Percentiles rank a stretch among this genome's conserved stretches.
Evolutionary conservation across 2,329 filamentous ascomycete species (phyloP).

Genomic region (Leptographium galeiforme): DNA sequence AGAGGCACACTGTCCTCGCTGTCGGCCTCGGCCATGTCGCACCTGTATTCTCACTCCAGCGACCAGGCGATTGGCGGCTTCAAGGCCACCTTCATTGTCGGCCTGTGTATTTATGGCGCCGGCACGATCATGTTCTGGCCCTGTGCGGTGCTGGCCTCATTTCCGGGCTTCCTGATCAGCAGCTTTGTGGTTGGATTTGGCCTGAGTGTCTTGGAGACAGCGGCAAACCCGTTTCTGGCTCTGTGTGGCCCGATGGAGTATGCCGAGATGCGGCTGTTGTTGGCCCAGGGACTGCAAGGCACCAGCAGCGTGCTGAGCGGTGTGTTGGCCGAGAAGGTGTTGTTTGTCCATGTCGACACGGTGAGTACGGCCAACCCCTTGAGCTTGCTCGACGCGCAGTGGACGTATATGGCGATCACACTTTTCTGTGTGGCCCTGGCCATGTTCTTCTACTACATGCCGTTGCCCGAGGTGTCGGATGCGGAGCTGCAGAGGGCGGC

Average conservation of each 20-base stretch:
- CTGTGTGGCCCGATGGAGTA: conserved; percentile 63
- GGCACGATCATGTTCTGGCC: conserved; percentile 84
- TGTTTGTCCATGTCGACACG: conserved; percentile 48
- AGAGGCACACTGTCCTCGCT: background rate
- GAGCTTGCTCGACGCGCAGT: conserved; percentile 62
- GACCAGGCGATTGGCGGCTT: conserved; percentile 49
- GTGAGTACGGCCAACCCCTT: conserved; percentile 15
- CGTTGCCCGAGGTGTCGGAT: conserved; percentile 47
- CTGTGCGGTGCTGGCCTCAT: conserved; percentile 59
- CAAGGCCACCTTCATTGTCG: conserved; percentile 67
- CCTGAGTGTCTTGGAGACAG: conserved; percentile 64
- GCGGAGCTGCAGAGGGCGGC: conserved; percentile 37
- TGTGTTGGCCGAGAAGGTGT: conserved; percentile 58
- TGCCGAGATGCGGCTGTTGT: conserved; percentile 59
- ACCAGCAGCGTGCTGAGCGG: conserved; percentile 60
- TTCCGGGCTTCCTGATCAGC: conserved; percentile 63
- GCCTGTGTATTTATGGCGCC: conserved; percentile 59
- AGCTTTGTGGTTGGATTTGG: conserved; percentile 67
- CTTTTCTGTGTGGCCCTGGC: conserved; percentile 59
- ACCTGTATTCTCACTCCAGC: conserved; percentile 8
- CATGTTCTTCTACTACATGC: conserved; percentile 56
- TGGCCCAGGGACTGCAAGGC: conserved; percentile 67
- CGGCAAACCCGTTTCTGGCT: conserved; percentile 60
- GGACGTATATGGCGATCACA: conserved; percentile 73
- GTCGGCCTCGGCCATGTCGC: background rate